Base-by-base conservation (phyloP, 441 rosid genomes). In the Rhodomyrtus psidioides region DNA sequence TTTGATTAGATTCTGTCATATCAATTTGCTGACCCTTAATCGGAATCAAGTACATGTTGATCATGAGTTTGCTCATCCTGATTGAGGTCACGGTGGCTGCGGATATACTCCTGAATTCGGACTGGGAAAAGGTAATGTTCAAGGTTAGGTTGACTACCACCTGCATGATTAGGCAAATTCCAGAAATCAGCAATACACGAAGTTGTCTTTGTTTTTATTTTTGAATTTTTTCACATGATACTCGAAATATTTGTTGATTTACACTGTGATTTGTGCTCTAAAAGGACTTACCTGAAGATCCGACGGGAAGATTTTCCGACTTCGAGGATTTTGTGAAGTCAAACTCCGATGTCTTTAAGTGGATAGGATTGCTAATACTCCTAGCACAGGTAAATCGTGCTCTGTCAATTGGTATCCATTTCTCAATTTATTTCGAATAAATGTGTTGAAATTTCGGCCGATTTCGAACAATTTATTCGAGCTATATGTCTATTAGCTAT, bases 231-330 rank as follows among this genome's bases (percentile, higher is more conserved):
- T n/a, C n/a, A n/a, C 12, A 65, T 65, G 34, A 65, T 21, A 14
- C 79, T 34, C 6, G 7, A 10, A 21, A 21, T 70, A 24, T 39
- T 6, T 21, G 79, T 13, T n/a, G 9, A 27, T 83, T 4, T 49
- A 6, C 84, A 21, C 56, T 10, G 0, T 57, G n/a, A 15, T 10
- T 28, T 56, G 83, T 82, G 6, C 34, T 44, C 9, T 39, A 30
- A 74, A 87, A 93, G 94, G 95, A 93, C 90, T 87, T 94, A 42
- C 96, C 96, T 1, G 91, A 92, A 84, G 94, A 94, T 88, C 93
- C 91, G 51, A 94, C 94, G 0, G 94, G 93, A 19, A 93, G 92
- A 82, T 86, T 93, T 62, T 90, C 85, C 27, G 92, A 91, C 84
- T 91, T 94, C 83, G 88, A 87, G 85, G 88, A 90, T 23, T 92